Percentiles rank a stretch among this genome's conserved stretches.
Conservation (phyloP, 1,284 basidiomycete species). For the Apiotrichum sp. region DNA sequence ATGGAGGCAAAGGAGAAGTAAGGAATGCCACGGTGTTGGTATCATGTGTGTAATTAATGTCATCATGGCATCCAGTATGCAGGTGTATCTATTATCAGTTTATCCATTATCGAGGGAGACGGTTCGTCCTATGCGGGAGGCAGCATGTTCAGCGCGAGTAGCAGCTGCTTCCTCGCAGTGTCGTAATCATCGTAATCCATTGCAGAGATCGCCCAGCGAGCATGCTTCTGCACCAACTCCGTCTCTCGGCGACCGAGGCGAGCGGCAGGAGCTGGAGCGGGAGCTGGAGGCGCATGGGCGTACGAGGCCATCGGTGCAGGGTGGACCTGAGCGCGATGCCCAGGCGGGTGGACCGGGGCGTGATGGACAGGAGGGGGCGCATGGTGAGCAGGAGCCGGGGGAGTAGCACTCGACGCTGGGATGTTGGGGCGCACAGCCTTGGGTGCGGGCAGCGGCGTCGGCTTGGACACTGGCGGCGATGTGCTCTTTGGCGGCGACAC, state of each 20-base stretch:
- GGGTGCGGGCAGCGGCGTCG: constrained; percentile 10
- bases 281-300: neutral
- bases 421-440: constrained; percentile 2
- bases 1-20: neutral
- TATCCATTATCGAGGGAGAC: neutral
- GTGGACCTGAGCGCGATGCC: neutral
- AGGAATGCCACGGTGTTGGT: neutral
- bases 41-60: neutral
- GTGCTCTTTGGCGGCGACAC: neutral
- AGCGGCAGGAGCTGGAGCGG: neutral
- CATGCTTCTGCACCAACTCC: constrained; percentile 77
- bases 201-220: constrained; percentile 80
- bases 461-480: constrained; percentile 9
- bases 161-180: constrained; percentile 71
- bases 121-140: neutral
- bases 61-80: neutral
- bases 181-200: constrained; percentile 86
- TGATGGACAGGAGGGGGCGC: neutral
- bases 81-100: neutral
- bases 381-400: neutral
- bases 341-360: neutral
- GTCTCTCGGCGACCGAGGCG: constrained; percentile 47
- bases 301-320: neutral
- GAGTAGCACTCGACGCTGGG: neutral
- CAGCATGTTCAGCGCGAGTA: constrained; percentile 65